Percentiles rank a stretch among this genome's conserved stretches.
These are phyloP conservation scores for Histomonas meleagridis DNA, from an alignment of 208 protist species.

Conservation along the genomic window DNA sequence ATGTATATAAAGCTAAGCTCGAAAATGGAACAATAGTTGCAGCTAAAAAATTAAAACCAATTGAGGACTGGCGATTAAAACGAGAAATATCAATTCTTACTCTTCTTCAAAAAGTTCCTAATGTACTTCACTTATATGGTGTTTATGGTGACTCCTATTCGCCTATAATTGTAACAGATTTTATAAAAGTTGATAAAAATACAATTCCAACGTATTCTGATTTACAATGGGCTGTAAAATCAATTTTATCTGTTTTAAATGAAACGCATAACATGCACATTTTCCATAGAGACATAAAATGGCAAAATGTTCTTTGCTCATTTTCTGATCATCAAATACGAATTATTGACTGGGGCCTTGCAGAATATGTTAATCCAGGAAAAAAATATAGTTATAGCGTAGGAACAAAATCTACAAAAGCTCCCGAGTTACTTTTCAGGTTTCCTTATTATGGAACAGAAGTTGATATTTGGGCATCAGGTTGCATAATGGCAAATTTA, in stretches of 20 bases:
- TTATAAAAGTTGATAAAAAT: too few relatives aligned
- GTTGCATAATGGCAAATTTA: background rate
- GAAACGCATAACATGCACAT: background rate
- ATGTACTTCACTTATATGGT: background rate
- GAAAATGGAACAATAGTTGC: background rate
- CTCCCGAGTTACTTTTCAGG: background rate
- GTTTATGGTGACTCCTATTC: background rate
- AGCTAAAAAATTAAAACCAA: background rate
- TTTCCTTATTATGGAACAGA: background rate
- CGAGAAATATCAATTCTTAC: background rate
- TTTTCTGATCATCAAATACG: background rate
- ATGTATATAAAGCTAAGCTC: background rate
- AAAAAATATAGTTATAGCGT: background rate
- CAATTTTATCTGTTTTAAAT: background rate
- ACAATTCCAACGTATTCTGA: background rate
- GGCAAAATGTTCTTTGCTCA: background rate
- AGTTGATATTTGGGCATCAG: conserved; percentile 25
- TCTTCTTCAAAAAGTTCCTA: background rate
- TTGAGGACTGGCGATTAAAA: conserved; percentile 2
- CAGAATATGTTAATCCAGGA: background rate
- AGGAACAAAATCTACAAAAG: conserved; percentile 28
- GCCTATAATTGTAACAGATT: background rate
- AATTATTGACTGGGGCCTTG: background rate
- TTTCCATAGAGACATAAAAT: conserved; percentile 19
- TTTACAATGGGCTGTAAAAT: background rate